Evolutionary conservation across 257 asterid species (phyloP).

Genomic region (Ocimum tenuiflorum): DNA sequence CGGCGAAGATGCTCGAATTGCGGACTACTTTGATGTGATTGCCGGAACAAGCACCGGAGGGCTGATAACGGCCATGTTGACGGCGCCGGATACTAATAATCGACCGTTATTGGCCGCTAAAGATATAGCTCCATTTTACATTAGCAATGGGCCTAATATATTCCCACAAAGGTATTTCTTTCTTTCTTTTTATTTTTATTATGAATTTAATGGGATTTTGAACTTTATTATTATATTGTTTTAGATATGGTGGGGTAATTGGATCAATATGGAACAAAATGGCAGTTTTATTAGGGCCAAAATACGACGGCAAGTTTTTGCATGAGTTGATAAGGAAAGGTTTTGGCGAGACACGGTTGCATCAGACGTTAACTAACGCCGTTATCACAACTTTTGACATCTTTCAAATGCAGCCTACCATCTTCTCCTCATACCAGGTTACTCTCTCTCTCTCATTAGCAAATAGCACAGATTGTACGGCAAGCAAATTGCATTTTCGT

Average conservation of each 20-base stretch:
- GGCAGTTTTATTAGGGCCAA: slow-evolving; percentile 26
- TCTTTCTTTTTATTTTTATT: too few species aligned
- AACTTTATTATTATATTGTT: background rate
- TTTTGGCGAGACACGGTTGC: slow-evolving; percentile 35
- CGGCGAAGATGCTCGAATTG: slow-evolving; percentile 38
- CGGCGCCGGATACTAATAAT: slow-evolving; percentile 34
- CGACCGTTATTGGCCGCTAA: slow-evolving; percentile 51
- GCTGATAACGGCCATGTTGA: slow-evolving; percentile 42
- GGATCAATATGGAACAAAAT: background rate
- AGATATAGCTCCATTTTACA: slow-evolving; percentile 39
- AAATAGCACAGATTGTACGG: too few species aligned
- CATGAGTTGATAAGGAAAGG: slow-evolving; percentile 26
- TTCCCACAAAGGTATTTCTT: slow-evolving; percentile 31
- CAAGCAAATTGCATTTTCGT: too few species aligned
- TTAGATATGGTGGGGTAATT: slow-evolving; percentile 27
- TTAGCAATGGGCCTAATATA: slow-evolving; percentile 35
- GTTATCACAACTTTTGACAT: slow-evolving; percentile 53
- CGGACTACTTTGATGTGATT: slow-evolving; percentile 45
- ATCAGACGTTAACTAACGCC: slow-evolving; percentile 41
- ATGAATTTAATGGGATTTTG: background rate
- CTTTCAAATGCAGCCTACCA: slow-evolving; percentile 36
- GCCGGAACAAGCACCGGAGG: slow-evolving; percentile 63
- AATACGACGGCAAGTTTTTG: slow-evolving; percentile 41
- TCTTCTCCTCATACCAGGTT: slow-evolving; percentile 49
- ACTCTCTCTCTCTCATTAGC: slow-evolving; percentile 5